phyloP scores from a whole-genome alignment of 805 yeast genomes.

The Saturnispora sekii region DNA sequence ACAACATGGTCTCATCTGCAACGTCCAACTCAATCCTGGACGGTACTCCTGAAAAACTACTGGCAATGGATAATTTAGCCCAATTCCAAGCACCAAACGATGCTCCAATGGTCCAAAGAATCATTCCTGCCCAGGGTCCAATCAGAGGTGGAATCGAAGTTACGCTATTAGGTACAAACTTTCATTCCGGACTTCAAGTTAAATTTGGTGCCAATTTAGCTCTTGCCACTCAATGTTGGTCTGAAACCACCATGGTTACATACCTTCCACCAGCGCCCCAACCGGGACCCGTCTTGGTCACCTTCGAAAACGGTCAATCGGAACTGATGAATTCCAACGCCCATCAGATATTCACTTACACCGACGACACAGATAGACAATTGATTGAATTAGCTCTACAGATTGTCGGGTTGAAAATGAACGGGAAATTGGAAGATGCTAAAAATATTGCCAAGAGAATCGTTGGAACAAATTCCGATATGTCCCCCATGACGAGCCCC shows the following conservation, averaged over 20 bases:
- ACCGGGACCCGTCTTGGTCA: conserved; percentile 87
- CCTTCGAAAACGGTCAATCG: conserved; percentile 39
- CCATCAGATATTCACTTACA: conserved; percentile 73
- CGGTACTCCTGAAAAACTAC: conserved; percentile 25
- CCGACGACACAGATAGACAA: conserved; percentile 93
- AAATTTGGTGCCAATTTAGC: conserved; percentile 79
- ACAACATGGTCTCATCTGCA: conserved; percentile 23
- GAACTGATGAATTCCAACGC: conserved; percentile 13
- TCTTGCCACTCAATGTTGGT: conserved; percentile 90
- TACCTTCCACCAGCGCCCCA: conserved; percentile 84
- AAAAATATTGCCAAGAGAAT: conserved; percentile 86
- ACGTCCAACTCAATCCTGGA: conserved; percentile 21
- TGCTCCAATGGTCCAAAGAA: conserved; percentile 63
- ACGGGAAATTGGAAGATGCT: conserved; percentile 91
- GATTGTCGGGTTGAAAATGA: conserved; percentile 94
- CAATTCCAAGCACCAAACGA: conserved; percentile 5
- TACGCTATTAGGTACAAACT: conserved; percentile 79
- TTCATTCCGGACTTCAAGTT: conserved; percentile 72
- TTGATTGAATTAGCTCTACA: conserved; percentile 91
- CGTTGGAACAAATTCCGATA: conserved; percentile 47
- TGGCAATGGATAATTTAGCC: neutral
- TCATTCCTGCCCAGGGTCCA: conserved; percentile 94
- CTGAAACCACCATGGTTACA: conserved; percentile 86
- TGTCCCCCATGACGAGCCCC: neutral
- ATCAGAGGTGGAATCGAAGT: conserved; percentile 94